phyloP scores from a whole-genome alignment of 2,329 filamentous ascomycete genomes.

The Mycosphaerelloides madeirae region DNA sequence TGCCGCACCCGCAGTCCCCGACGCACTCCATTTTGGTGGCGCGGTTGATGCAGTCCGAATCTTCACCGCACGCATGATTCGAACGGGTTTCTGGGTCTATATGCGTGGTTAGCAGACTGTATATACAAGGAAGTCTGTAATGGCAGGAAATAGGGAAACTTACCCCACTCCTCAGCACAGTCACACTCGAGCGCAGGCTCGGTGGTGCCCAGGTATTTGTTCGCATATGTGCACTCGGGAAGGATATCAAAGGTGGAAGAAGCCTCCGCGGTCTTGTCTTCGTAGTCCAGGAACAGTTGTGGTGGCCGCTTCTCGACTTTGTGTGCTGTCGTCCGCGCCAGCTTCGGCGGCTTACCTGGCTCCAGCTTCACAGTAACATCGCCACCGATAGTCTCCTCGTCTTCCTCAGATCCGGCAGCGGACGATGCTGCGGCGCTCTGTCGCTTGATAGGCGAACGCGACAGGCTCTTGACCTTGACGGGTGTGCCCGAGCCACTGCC shows the following conservation, averaged over 20 bases:
- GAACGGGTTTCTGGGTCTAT: constrained; percentile 47
- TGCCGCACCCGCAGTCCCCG: constrained; percentile 79
- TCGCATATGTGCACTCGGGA: constrained; percentile 80
- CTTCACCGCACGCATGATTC: constrained; percentile 88
- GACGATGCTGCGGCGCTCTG: constrained; percentile 34
- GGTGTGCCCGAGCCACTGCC: constrained; percentile 19
- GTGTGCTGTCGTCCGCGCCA: constrained; percentile 67
- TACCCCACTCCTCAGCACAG: constrained; percentile 92
- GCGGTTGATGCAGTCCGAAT: constrained; percentile 97
- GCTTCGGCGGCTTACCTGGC: constrained; percentile 63
- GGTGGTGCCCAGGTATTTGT: constrained; percentile 84
- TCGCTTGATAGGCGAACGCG: constrained; percentile 25
- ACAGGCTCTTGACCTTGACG: constrained; percentile 16
- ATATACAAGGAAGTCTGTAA: background rate
- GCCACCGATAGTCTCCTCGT: constrained; percentile 54
- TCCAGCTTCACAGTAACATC: constrained; percentile 61
- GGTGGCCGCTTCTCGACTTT: constrained; percentile 61
- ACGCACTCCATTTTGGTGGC: constrained; percentile 97
- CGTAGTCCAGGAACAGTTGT: constrained; percentile 66
- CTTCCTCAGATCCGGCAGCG: constrained; percentile 33
- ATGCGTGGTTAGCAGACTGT: constrained; percentile 4
- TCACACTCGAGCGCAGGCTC: constrained; percentile 95
- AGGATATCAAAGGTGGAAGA: constrained; percentile 74
- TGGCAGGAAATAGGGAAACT: constrained; percentile 36
- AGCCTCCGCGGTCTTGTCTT: constrained; percentile 74